Percentiles rank a stretch among this genome's conserved stretches.
These are phyloP conservation scores for Podosphaera xanthii DNA, from an alignment of 2,329 filamentous ascomycete genomes.

Conservation along the genomic window DNA sequence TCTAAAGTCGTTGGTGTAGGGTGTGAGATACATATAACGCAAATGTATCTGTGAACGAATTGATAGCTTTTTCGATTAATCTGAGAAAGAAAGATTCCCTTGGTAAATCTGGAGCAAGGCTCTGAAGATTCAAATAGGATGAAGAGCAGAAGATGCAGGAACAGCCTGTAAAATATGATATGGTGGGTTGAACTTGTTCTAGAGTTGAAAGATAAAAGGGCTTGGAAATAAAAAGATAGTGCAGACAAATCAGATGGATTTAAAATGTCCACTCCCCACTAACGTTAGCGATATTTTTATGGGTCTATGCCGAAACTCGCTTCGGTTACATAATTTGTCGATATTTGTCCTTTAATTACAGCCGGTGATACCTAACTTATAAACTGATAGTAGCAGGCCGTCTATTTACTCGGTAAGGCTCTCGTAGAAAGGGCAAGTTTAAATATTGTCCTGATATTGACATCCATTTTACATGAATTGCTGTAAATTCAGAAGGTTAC, in stretches of 20 bases:
- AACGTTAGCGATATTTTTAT: background rate
- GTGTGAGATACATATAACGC: conserved; percentile 20
- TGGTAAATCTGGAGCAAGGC: background rate
- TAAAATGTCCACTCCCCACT: background rate
- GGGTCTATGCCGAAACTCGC: background rate
- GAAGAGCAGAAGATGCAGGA: background rate
- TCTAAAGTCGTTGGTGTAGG: conserved; percentile 68
- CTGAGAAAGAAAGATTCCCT: conserved; percentile 10
- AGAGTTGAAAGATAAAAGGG: no score
- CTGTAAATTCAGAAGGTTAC: no score
- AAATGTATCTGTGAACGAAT: conserved; percentile 16
- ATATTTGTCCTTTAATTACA: no score
- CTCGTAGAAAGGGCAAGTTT: no score
- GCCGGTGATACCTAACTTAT: no score
- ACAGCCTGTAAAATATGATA: background rate
- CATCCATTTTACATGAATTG: no score
- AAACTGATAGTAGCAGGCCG: no score
- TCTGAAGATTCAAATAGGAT: background rate
- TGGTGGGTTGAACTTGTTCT: background rate
- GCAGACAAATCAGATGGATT: background rate
- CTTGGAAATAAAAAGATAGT: no score
- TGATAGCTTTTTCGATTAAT: conserved; percentile 13
- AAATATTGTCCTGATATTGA: no score
- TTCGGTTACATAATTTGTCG: no score
- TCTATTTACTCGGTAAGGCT: no score